phyloP scores from a whole-genome alignment of 169 alveolate genomes.

The Theileria annulata region DNA sequence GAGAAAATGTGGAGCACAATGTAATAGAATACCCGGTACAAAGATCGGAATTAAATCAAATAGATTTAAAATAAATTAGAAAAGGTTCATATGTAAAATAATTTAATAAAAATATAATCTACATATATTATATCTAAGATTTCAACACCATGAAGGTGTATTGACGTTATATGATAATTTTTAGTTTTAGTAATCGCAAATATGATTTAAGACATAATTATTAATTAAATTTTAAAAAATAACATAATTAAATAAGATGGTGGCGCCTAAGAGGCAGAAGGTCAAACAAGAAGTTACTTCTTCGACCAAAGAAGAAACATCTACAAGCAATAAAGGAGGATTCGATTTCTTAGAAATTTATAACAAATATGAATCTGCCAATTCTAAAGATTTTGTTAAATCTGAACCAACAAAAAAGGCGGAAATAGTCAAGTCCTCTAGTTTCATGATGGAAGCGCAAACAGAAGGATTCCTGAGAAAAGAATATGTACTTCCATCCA shows the following conservation, averaged over 20 bases:
- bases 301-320: neutral
- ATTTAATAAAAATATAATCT: neutral
- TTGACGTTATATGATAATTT: neutral
- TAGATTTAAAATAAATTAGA: neutral
- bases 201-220: neutral
- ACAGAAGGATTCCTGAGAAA: conserved; percentile 14
- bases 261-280: neutral
- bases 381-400: neutral
- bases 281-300: neutral
- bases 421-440: neutral
- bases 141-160: neutral
- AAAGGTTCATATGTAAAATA: neutral
- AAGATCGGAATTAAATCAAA: neutral
- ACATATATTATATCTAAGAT: neutral
- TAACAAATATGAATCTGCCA: neutral
- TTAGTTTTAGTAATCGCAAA: neutral
- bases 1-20: conserved; percentile 53
- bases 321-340: neutral
- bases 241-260: neutral
- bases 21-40: conserved; percentile 10
- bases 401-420: neutral
- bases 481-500: conserved; percentile 38
- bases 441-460: neutral
- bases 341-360: neutral
- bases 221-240: too few species aligned